A percentile compares a stretch with the other conserved stretches of the same genome.
These are phyloP conservation scores for Ustilago shanxiensis DNA, from an alignment of 1,284 basidiomycete genomes.

Conservation along the genomic window DNA sequence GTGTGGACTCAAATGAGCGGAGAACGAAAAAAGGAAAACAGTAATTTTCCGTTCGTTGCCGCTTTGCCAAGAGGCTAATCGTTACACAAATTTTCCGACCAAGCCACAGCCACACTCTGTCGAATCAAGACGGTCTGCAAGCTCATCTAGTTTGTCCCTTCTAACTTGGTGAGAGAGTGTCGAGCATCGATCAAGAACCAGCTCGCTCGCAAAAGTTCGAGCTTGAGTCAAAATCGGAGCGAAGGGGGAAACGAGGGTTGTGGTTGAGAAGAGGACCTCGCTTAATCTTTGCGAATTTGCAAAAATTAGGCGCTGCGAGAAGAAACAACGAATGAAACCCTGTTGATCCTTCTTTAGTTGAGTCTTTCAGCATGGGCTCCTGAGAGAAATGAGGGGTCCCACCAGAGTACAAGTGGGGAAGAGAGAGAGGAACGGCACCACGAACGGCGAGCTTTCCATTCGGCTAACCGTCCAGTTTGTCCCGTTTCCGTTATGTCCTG, in stretches of 20 bases:
- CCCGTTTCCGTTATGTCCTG: neutral
- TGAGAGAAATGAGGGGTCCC: neutral
- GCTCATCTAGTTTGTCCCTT: too few relatives aligned
- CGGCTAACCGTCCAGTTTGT: neutral
- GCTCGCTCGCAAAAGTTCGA: neutral
- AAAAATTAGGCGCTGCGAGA: neutral
- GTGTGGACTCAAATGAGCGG: neutral
- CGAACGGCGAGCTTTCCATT: neutral
- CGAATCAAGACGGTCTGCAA: too few relatives aligned
- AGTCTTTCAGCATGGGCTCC: neutral
- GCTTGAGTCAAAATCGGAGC: neutral
- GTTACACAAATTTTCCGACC: neutral
- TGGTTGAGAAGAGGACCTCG: neutral
- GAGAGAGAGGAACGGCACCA: neutral
- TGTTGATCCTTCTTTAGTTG: conserved; percentile 15
- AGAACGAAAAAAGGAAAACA: neutral
- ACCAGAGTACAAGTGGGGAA: neutral
- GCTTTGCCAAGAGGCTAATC: neutral
- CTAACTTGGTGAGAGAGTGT: too few relatives aligned
- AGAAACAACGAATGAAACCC: conserved; percentile 4
- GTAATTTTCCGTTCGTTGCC: neutral
- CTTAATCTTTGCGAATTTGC: conserved; percentile 11
- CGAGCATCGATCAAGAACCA: neutral
- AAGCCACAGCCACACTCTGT: neutral
- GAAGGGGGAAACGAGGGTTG: conserved; percentile 3